A percentile compares a stretch with the other conserved stretches of the same genome.
Evolutionary conservation across 2,329 filamentous ascomycete species (phyloP).

Genomic region (Proliferodiscus dingleyae): DNA sequence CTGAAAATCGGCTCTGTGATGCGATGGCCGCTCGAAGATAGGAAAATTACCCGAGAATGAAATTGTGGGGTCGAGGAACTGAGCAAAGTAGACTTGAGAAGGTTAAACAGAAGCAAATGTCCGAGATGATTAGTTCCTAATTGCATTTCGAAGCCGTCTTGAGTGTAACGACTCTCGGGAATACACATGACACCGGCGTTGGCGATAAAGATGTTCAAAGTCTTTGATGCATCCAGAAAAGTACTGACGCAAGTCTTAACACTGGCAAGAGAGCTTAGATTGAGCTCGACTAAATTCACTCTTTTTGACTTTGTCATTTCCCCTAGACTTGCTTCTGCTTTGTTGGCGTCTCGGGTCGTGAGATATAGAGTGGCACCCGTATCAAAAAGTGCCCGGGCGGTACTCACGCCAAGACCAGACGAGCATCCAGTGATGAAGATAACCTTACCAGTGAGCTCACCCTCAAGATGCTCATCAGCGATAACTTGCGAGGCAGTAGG

Average conservation of each 20-base stretch:
- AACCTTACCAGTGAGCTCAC: conserved; percentile 35
- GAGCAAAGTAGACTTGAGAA: conserved; percentile 42
- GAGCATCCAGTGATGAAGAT: conserved; percentile 36
- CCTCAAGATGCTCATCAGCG: conserved; percentile 26
- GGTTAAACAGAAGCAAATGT: conserved; percentile 49
- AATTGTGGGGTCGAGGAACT: conserved; percentile 35
- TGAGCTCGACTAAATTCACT: conserved; percentile 33
- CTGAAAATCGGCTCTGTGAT: conserved; percentile 34
- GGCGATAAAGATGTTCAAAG: conserved; percentile 29
- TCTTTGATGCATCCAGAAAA: conserved; percentile 26
- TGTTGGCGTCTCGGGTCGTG: conserved; percentile 32
- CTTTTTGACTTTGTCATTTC: conserved; percentile 36
- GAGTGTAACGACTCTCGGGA: conserved; percentile 32
- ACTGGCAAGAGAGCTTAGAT: conserved; percentile 32
- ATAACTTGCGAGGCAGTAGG: conserved; percentile 30
- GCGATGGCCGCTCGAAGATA: conserved; percentile 40
- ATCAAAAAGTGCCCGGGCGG: conserved; percentile 30
- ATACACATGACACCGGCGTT: conserved; percentile 25
- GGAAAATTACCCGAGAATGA: conserved; percentile 42
- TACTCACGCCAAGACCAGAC: conserved; percentile 36
- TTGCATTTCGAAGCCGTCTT: conserved; percentile 46
- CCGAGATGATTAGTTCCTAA: conserved; percentile 49
- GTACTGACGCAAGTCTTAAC: conserved; percentile 23
- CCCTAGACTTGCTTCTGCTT: conserved; percentile 27
- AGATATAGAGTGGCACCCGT: conserved; percentile 35